Evolutionary conservation across 1,284 basidiomycete genomes (phyloP).

Genomic region (Phellinidium pouzarii): DNA sequence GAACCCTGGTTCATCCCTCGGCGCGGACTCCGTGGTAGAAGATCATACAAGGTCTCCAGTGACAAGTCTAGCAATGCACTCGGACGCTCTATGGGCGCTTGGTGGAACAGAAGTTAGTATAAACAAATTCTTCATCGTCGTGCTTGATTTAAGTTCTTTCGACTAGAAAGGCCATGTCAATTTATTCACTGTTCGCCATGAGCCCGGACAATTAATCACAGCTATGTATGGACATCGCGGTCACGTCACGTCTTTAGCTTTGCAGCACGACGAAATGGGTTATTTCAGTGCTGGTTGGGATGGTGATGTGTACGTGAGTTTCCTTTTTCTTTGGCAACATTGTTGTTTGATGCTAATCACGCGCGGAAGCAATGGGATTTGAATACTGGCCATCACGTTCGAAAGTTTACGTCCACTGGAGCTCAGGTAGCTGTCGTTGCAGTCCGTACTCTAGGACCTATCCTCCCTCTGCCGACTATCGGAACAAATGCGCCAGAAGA

Average conservation of each 20-base stretch:
- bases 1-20: conserved; percentile 42
- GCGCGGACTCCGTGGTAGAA: conserved; percentile 32
- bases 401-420: conserved; percentile 78
- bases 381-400: conserved; percentile 78
- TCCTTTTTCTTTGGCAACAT: conserved; percentile 8
- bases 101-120: conserved; percentile 74
- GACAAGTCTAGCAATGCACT: conserved; percentile 83
- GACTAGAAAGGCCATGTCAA: conserved; percentile 81
- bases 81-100: conserved; percentile 85
- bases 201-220: conserved; percentile 77
- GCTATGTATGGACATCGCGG: conserved; percentile 69
- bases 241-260: conserved; percentile 79
- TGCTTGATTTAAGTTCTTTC: conserved; percentile 2
- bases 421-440: conserved; percentile 83
- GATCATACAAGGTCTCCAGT: conserved; percentile 62
- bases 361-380: conserved; percentile 89
- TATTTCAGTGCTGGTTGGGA: conserved; percentile 96
- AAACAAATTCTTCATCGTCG: conserved; percentile 13
- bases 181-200: conserved; percentile 88
- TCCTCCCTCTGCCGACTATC: conserved; percentile 29
- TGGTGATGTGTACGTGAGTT: conserved; percentile 76
- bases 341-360: not conserved
- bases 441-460: conserved; percentile 59
- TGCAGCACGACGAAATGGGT: conserved; percentile 77
- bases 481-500: conserved; percentile 30